These are phyloP conservation scores for Keithomyces neogunnii DNA, from an alignment of 2,329 filamentous ascomycete genomes.

Conservation along the genomic window DNA sequence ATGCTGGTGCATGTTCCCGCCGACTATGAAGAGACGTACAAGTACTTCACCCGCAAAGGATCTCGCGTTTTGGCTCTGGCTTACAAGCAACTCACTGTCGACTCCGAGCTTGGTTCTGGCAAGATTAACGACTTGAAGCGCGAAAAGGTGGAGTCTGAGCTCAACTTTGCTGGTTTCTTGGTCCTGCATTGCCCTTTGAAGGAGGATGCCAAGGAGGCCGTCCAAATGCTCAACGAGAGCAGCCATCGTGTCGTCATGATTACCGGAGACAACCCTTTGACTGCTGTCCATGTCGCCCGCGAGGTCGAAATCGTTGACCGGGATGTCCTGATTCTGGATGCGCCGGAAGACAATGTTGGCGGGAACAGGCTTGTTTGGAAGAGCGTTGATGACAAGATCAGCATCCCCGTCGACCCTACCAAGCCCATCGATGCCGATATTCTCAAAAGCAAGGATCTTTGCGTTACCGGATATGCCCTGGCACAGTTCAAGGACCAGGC, in stretches of 20 bases:
- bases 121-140: constrained; percentile 92
- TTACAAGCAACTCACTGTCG: constrained; percentile 81
- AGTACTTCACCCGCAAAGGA: constrained; percentile 93
- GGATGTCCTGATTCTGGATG: constrained; percentile 88
- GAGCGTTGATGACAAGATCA: constrained; percentile 84
- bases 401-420: constrained; percentile 75
- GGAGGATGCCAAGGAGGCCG: constrained; percentile 87
- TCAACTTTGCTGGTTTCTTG: constrained; percentile 90
- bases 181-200: constrained; percentile 94
- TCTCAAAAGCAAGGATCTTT: constrained; percentile 79
- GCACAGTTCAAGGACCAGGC: constrained; percentile 77
- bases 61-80: constrained; percentile 88
- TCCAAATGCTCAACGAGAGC: constrained; percentile 97
- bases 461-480: constrained; percentile 89
- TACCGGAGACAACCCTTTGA: constrained; percentile 94
- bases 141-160: constrained; percentile 76
- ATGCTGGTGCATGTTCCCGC: constrained; percentile 78
- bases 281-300: constrained; percentile 87
- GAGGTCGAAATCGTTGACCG: constrained; percentile 97
- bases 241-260: constrained; percentile 99
- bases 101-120: constrained; percentile 71
- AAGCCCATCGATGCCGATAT: constrained; percentile 76
- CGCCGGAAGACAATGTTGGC: constrained; percentile 78
- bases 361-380: constrained; percentile 85
- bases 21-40: constrained; percentile 96